These are phyloP conservation scores for Zygosaccharomyces rouxii DNA, from an alignment of 805 yeast genomes.

Conservation along the genomic window DNA sequence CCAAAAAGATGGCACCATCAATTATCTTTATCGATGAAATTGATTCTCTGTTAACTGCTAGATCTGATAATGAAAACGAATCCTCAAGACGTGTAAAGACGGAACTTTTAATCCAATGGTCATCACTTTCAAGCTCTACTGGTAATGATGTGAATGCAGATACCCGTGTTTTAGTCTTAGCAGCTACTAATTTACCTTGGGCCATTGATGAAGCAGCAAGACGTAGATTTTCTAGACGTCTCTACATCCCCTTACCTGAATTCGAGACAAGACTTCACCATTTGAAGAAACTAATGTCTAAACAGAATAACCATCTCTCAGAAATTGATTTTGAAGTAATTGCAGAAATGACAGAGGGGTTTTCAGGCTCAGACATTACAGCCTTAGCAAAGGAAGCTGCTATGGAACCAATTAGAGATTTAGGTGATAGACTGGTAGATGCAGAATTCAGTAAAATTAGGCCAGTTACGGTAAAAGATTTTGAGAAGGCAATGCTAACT, in stretches of 20 bases:
- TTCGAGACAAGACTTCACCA: conserved; percentile 75
- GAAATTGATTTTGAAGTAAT: conserved; percentile 60
- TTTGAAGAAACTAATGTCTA: conserved; percentile 58
- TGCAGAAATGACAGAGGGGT: conserved; percentile 69
- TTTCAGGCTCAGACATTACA: conserved; percentile 91
- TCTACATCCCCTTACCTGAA: conserved; percentile 93
- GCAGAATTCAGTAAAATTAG: conserved; percentile 74
- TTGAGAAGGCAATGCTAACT: conserved; percentile 65
- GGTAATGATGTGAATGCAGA: conserved; percentile 47
- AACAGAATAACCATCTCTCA: conserved; percentile 63
- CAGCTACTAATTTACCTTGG: conserved; percentile 97
- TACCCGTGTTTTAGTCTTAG: conserved; percentile 78
- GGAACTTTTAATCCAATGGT: conserved; percentile 94
- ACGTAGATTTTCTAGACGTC: conserved; percentile 86
- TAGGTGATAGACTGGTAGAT: conserved; percentile 77
- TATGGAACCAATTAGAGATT: conserved; percentile 89
- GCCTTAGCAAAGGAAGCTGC: conserved; percentile 97
- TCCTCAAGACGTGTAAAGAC: conserved; percentile 88
- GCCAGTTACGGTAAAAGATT: conserved; percentile 72
- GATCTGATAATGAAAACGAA: conserved; percentile 80
- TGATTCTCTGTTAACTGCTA: conserved; percentile 78
- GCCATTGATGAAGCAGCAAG: conserved; percentile 96
- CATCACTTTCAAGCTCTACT: conserved; percentile 85
- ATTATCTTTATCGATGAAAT: conserved; percentile 95
- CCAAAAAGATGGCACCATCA: conserved; percentile 84